Evolutionary conservation across 768 basidiomycete species (phyloP), one percentile per base, ranked within the genome.

Genomic region (Mycena olivaceomarginata): DNA sequence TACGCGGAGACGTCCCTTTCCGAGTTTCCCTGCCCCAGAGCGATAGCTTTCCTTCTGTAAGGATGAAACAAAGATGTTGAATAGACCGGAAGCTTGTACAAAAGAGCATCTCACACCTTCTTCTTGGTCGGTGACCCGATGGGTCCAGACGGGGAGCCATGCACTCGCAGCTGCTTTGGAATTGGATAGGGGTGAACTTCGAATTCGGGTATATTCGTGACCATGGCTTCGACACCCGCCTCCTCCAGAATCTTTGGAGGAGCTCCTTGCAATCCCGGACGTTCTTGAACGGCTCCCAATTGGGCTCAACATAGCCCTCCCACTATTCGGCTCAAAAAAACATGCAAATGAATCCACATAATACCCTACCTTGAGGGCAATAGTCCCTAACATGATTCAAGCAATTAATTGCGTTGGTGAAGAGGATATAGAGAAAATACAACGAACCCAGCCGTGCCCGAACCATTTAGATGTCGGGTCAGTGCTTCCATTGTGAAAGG

Each of bases 271-370:
- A 72, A 10, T 25, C 7, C 1, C 13, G 8, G 25, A 76, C 40
- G 59, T 37, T 41, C 9, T 51, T 41, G 13, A 72, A 5, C 0
- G 70, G 75, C n/a, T 68, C 48, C 75, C 75, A 76, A 7, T 51
- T 71, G 48, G 43, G 5, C 9, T 71, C 57, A 11, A 45, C 22
- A 2, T 20, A 76, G 2, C 64, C 56, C 3, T 25, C n/a, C 75
- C 75, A 76, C 75, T 76, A 41, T 37, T 25, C 5, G 8, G 31
- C 7, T 53, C n/a, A 18, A 53, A 53, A 53, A 5, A 25, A n/a
- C 22, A n/a, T 0, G 20, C 9, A 53, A n/a, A 53, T n/a, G 11
- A 4, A 53, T 8, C 2, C 0, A 8, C 18, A n/a, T 31, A 53
- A n/a, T 8, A 53, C 5, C 7, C 64, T 45, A 63, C 75, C 51